Evolutionary conservation across 2,329 filamentous ascomycete species (phyloP).

Genomic region (Calonectria hongkongensis): DNA sequence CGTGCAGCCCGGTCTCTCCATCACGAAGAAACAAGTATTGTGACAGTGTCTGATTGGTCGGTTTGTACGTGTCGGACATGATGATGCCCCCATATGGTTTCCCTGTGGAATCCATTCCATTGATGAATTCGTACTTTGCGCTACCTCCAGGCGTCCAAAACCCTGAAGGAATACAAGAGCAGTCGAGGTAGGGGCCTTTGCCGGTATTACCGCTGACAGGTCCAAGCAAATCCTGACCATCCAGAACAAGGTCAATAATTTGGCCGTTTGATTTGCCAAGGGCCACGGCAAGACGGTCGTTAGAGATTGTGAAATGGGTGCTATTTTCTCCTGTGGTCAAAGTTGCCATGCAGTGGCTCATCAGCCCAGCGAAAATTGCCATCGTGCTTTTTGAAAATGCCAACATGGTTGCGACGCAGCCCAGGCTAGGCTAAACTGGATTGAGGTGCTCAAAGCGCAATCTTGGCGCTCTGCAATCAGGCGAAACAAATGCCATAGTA

Average conservation of each 20-base stretch:
- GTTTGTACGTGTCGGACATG: slow-evolving; percentile 75
- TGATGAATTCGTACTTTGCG: slow-evolving; percentile 64
- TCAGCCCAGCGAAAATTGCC: not conserved
- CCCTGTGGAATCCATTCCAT: slow-evolving; percentile 67
- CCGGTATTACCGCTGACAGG: slow-evolving; percentile 61
- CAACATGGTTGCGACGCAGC: not conserved
- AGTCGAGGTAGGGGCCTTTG: slow-evolving; percentile 76
- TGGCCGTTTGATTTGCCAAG: slow-evolving; percentile 61
- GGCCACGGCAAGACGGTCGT: slow-evolving; percentile 61
- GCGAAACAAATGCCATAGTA: not conserved
- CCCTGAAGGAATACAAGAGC: slow-evolving; percentile 76
- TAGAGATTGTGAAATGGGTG: slow-evolving; percentile 59
- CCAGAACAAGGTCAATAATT: slow-evolving; percentile 60
- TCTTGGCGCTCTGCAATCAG: not conserved
- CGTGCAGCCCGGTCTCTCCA: slow-evolving; percentile 77
- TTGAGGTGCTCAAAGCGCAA: not conserved
- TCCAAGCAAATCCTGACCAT: slow-evolving; percentile 71
- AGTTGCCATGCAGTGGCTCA: not conserved
- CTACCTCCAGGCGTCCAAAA: slow-evolving; percentile 76
- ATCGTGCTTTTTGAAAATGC: not conserved
- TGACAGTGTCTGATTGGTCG: slow-evolving; percentile 75
- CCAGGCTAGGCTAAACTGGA: not conserved
- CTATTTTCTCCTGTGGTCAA: slow-evolving; percentile 7
- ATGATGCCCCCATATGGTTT: slow-evolving; percentile 74
- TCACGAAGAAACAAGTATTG: slow-evolving; percentile 80